phyloP scores from a whole-genome alignment of 352 stramenopile species.

The Phytophthora uliginosa region DNA sequence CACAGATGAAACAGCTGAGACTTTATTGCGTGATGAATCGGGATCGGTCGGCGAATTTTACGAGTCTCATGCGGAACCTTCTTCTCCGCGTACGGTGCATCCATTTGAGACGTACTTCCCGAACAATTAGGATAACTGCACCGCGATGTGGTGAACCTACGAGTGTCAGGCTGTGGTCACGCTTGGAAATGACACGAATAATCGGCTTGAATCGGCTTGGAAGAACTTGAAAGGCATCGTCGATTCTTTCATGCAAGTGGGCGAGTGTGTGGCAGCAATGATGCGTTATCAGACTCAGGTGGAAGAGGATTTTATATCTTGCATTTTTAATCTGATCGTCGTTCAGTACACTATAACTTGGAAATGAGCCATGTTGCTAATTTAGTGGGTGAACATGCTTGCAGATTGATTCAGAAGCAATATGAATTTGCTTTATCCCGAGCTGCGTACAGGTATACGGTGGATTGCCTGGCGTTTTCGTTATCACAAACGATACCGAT shows the following conservation, averaged over 20 bases:
- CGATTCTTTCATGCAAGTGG: neutral
- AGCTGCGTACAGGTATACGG: neutral
- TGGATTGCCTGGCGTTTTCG: neutral
- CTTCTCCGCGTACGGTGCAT: neutral
- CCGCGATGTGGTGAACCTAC: neutral
- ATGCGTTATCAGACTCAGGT: neutral
- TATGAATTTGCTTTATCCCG: neutral
- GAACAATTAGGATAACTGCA: neutral
- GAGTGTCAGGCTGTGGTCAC: neutral
- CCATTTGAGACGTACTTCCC: neutral
- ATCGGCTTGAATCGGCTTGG: neutral
- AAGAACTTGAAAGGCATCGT: neutral
- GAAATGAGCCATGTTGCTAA: neutral
- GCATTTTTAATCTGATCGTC: neutral
- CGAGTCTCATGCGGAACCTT: no score
- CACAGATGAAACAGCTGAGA: no score
- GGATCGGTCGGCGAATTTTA: no score
- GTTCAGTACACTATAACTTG: neutral
- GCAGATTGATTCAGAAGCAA: neutral
- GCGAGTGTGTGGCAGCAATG: neutral
- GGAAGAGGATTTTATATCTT: neutral
- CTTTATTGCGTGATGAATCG: no score
- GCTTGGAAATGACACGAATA: neutral
- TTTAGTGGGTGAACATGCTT: neutral
- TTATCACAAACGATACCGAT: neutral